Evolutionary conservation across 208 protist species (phyloP).

Genomic region (Borovskyia barvae): DNA sequence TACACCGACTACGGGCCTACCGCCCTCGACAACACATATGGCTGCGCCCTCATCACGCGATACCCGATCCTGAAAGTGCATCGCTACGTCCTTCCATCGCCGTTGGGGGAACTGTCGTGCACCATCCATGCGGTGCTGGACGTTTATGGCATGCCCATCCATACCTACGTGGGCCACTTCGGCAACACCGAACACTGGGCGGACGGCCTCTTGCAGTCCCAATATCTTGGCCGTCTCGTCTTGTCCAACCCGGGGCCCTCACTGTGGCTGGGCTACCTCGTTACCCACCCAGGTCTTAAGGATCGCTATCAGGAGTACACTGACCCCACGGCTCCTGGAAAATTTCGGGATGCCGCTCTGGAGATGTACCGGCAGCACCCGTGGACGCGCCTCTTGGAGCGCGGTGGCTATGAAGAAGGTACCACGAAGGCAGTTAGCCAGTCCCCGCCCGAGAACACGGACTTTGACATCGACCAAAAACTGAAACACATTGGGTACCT

Average conservation of each 20-base stretch:
- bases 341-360: slow-evolving; percentile 65
- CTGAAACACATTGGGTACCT: slow-evolving; percentile 36
- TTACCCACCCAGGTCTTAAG: slow-evolving; percentile 58
- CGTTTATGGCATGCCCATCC: slow-evolving; percentile 54
- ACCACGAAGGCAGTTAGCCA: slow-evolving; percentile 18
- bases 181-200: slow-evolving; percentile 85
- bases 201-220: slow-evolving; percentile 81
- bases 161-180: slow-evolving; percentile 81
- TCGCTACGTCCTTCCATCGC: slow-evolving; percentile 76
- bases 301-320: slow-evolving; percentile 54
- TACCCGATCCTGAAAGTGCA: slow-evolving; percentile 61
- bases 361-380: slow-evolving; percentile 58
- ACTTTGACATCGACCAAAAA: slow-evolving; percentile 73
- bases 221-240: slow-evolving; percentile 63
- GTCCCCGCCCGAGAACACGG: slow-evolving; percentile 18
- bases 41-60: slow-evolving; percentile 74
- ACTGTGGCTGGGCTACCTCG: slow-evolving; percentile 79
- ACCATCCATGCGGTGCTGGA: slow-evolving; percentile 70
- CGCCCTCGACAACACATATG: slow-evolving; percentile 77
- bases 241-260: slow-evolving; percentile 52
- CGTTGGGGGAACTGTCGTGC: slow-evolving; percentile 72
- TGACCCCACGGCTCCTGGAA: slow-evolving; percentile 33
- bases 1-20: slow-evolving; percentile 82
- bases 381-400: slow-evolving; percentile 60
- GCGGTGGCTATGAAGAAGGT: slow-evolving; percentile 66